Evolutionary conservation across 495 filamentous ascomycete genomes (phyloP).

Genomic region (Podospora comata): DNA sequence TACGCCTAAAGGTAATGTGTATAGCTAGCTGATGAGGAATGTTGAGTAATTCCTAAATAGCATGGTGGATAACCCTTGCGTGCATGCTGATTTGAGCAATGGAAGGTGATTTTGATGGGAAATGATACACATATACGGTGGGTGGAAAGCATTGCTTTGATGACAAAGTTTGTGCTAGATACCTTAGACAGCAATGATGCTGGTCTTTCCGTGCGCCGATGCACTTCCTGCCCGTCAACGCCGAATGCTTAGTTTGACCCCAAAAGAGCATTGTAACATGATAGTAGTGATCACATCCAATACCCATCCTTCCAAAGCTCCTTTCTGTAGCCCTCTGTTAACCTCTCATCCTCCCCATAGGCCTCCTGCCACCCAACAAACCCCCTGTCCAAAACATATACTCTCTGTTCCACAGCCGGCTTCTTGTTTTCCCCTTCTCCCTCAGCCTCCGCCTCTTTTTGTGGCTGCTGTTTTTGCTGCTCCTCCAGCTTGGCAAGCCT

Average conservation of each 20-base stretch:
- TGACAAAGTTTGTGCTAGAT: no score
- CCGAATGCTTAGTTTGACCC: no score
- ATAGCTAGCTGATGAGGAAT: not conserved
- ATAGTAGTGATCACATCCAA: constrained; percentile 29
- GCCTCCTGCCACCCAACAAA: constrained; percentile 91
- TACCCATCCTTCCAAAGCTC: constrained; percentile 78
- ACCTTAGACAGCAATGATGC: no score
- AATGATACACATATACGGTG: no score
- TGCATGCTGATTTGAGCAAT: no score
- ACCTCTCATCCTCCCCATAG: constrained; percentile 71
- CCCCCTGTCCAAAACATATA: constrained; percentile 78
- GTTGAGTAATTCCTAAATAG: no score
- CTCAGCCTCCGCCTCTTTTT: constrained; percentile 8
- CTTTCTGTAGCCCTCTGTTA: constrained; percentile 83
- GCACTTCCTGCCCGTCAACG: no score
- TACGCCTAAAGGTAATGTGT: not conserved
- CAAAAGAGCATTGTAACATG: no score
- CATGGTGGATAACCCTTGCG: no score
- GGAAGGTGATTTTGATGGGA: no score
- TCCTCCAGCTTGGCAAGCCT: constrained; percentile 30
- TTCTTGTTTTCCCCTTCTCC: constrained; percentile 21
- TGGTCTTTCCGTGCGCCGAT: no score
- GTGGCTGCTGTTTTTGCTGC: constrained; percentile 5
- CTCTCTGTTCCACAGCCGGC: constrained; percentile 55
- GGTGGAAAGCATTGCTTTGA: no score